Percentiles rank a stretch among this genome's conserved stretches.
Conservation (phyloP, 2,329 filamentous ascomycete genomes). For the Cercospora sp. region DNA sequence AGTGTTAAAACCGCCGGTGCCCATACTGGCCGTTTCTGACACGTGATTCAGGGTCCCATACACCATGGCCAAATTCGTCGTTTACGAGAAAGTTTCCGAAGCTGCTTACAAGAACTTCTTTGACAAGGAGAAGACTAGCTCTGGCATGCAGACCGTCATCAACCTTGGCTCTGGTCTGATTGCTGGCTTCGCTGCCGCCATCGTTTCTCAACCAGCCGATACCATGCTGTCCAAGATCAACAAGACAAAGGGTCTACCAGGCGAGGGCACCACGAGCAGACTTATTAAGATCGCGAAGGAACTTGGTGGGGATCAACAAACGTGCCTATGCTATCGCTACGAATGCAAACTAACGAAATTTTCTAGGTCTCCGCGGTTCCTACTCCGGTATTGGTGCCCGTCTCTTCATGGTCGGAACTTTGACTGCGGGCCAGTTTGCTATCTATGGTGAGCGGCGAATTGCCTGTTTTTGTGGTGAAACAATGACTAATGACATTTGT, state of each 20-base stretch:
- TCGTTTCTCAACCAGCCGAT: constrained; percentile 86
- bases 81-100: constrained; percentile 86
- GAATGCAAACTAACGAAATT: too few relatives aligned
- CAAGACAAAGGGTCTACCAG: constrained; percentile 85
- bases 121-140: constrained; percentile 70
- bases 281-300: constrained; percentile 91
- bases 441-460: constrained; percentile 79
- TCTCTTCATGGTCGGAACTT: constrained; percentile 72
- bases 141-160: constrained; percentile 71
- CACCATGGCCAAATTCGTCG: constrained; percentile 94
- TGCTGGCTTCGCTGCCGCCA: constrained; percentile 81
- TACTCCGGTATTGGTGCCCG: constrained; percentile 80
- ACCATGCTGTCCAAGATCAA: constrained; percentile 96
- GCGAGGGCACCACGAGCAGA: constrained; percentile 77
- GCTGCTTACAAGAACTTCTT: constrained; percentile 61
- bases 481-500: too few relatives aligned
- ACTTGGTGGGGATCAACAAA: too few relatives aligned
- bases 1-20: constrained; percentile 18
- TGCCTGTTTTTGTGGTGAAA: background rate
- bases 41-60: constrained; percentile 68
- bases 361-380: too few relatives aligned
- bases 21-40: constrained; percentile 13
- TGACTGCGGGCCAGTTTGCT: constrained; percentile 80
- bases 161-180: constrained; percentile 85
- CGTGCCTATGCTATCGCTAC: too few relatives aligned